Evolutionary conservation across 768 basidiomycete species (phyloP).

Genomic region (Termitomyces sp.): DNA sequence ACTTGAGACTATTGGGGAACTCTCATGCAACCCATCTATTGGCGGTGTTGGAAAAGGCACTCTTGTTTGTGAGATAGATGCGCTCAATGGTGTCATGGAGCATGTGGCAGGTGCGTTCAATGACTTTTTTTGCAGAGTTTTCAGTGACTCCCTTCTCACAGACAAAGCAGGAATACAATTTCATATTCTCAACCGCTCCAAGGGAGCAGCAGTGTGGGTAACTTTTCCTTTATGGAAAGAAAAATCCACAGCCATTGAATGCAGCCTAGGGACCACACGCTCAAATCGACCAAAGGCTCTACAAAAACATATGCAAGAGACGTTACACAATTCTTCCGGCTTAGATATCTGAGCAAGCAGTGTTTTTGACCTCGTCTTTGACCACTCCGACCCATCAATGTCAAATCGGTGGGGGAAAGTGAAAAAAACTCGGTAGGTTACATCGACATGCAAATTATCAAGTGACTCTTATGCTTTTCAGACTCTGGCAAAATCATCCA

Average conservation of each 20-base stretch:
- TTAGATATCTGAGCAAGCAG: slow-evolving; percentile 67
- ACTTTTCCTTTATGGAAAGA: slow-evolving; percentile 14
- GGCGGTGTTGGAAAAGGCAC: slow-evolving; percentile 92
- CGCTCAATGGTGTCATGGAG: slow-evolving; percentile 84
- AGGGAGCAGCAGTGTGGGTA: slow-evolving; percentile 88
- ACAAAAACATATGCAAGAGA: slow-evolving; percentile 79
- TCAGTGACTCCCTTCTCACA: slow-evolving; percentile 17
- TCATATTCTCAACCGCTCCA: slow-evolving; percentile 78
- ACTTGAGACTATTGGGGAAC: slow-evolving; percentile 69
- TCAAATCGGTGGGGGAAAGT: slow-evolving; percentile 44
- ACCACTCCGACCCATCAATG: slow-evolving; percentile 31
- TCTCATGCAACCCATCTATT: slow-evolving; percentile 91
- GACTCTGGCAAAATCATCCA: slow-evolving; percentile 69
- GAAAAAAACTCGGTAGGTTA: slow-evolving; percentile 50
- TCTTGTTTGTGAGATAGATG: slow-evolving; percentile 86
- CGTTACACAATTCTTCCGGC: slow-evolving; percentile 58
- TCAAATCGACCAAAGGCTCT: slow-evolving; percentile 81
- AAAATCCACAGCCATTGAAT: neutral
- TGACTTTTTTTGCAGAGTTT: neutral
- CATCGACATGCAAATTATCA: neutral
- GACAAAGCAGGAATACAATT: slow-evolving; percentile 90
- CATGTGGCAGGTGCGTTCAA: slow-evolving; percentile 59
- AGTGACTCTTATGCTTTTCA: slow-evolving; percentile 18
- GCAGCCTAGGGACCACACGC: slow-evolving; percentile 73
- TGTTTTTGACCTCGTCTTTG: slow-evolving; percentile 74